phyloP scores from a whole-genome alignment of 2,329 filamentous ascomycete species.

The Xylariaceae sp. region DNA sequence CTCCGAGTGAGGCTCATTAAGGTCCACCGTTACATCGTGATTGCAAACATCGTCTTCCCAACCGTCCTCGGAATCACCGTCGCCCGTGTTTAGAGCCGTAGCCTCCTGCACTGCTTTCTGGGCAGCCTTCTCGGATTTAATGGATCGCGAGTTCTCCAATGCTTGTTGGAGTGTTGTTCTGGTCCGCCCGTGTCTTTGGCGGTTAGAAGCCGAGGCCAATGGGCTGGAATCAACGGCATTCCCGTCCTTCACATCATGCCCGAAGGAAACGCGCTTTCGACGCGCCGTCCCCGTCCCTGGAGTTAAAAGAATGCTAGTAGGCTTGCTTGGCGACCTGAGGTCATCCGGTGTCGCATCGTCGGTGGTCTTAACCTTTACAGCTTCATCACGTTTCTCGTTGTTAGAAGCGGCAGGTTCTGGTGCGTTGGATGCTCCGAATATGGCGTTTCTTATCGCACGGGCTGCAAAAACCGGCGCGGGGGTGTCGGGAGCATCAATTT shows the following conservation, averaged over 20 bases:
- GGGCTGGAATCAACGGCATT: slow-evolving; percentile 33
- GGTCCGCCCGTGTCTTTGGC: slow-evolving; percentile 24
- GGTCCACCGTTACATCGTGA: slow-evolving; percentile 68
- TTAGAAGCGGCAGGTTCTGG: slow-evolving; percentile 35
- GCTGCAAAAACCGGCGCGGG: slow-evolving; percentile 69
- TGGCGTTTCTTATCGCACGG: slow-evolving; percentile 63
- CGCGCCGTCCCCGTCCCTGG: slow-evolving; percentile 63
- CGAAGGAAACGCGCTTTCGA: slow-evolving; percentile 68
- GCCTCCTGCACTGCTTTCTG: slow-evolving; percentile 29
- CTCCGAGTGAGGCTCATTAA: slow-evolving; percentile 73
- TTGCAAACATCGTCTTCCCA: slow-evolving; percentile 59
- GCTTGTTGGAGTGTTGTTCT: slow-evolving; percentile 34
- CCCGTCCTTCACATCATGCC: slow-evolving; percentile 54
- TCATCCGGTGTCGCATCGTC: slow-evolving; percentile 28
- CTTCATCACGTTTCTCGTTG: slow-evolving; percentile 39
- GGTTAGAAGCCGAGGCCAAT: slow-evolving; percentile 18
- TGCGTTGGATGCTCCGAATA: slow-evolving; percentile 61
- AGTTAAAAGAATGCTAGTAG: slow-evolving; percentile 63
- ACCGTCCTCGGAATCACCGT: slow-evolving; percentile 44
- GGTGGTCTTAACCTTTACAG: slow-evolving; percentile 30
- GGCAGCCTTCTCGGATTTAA: slow-evolving; percentile 20
- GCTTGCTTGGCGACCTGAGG: slow-evolving; percentile 52
- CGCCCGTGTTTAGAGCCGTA: slow-evolving; percentile 1
- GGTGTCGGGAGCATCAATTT: slow-evolving; percentile 63
- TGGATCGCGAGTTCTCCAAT: slow-evolving; percentile 35